Evolutionary conservation across 352 stramenopile genomes (phyloP).

Genomic region (Globisporangium carolinianum): DNA sequence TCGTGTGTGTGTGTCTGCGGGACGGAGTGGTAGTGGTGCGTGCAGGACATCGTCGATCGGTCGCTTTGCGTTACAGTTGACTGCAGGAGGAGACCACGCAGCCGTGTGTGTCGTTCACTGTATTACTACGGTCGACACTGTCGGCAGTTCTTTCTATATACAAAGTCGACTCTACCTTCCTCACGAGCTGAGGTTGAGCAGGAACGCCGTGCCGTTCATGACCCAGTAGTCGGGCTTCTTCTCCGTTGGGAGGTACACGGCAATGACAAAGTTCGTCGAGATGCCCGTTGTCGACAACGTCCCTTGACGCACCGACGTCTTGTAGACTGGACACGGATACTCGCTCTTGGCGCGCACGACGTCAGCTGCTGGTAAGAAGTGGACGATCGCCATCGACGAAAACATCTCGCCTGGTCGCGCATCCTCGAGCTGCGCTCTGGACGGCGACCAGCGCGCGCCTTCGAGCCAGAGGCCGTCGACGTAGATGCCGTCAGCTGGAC

Average conservation of each 20-base stretch:
- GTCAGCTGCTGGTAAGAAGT: conserved; percentile 86
- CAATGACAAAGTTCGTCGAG: conserved; percentile 92
- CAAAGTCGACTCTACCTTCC: not conserved
- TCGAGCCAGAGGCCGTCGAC: conserved; percentile 87
- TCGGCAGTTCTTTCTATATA: too few relatives aligned
- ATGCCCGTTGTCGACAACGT: conserved; percentile 91
- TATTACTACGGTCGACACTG: too few relatives aligned
- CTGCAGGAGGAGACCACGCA: too few relatives aligned
- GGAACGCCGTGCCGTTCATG: conserved; percentile 87
- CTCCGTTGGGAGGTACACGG: conserved; percentile 86
- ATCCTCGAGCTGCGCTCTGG: conserved; percentile 63
- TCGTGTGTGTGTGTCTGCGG: too few relatives aligned
- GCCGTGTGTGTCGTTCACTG: too few relatives aligned
- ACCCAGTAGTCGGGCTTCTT: conserved; percentile 88
- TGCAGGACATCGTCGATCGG: too few relatives aligned
- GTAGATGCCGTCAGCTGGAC: conserved; percentile 89
- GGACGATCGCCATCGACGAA: conserved; percentile 81
- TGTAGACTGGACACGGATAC: conserved; percentile 93
- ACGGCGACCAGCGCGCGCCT: conserved; percentile 84
- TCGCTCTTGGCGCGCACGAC: conserved; percentile 50
- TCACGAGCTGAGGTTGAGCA: conserved; percentile 88
- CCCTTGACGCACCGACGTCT: conserved; percentile 89
- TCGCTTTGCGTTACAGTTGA: too few relatives aligned
- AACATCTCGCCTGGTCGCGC: conserved; percentile 91
- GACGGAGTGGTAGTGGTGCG: too few relatives aligned